Conservation (phyloP, 176 grass and related monocot species). For the Rhynchospora pubera region DNA sequence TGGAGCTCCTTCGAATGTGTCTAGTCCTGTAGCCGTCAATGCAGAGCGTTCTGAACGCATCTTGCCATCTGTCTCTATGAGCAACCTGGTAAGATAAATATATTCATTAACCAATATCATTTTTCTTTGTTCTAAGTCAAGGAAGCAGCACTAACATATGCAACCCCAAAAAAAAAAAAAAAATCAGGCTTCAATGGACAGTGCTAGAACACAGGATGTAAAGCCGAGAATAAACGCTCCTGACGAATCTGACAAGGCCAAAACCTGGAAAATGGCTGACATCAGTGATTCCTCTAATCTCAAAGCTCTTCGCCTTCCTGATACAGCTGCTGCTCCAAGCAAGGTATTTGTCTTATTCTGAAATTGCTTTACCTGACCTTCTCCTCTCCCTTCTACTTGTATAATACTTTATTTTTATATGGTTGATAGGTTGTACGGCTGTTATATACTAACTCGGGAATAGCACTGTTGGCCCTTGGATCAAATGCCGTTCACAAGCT, state of each 20-base stretch:
- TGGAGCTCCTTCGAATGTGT: conserved; percentile 73
- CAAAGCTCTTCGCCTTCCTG: conserved; percentile 62
- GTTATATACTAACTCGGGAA: conserved; percentile 83
- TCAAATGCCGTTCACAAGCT: conserved; percentile 97
- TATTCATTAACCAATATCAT: background rate
- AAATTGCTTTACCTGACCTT: background rate
- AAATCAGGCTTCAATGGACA: conserved; percentile 69
- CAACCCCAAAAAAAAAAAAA: conserved; percentile 4
- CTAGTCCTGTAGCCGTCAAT: conserved; percentile 72
- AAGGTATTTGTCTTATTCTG: conserved; percentile 47
- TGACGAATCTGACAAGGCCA: conserved; percentile 84
- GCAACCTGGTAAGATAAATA: conserved; percentile 63
- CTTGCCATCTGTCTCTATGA: conserved; percentile 77
- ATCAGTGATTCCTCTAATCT: conserved; percentile 71
- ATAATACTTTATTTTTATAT: conserved; percentile 21
- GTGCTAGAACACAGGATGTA: conserved; percentile 66
- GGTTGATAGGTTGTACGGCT: conserved; percentile 66
- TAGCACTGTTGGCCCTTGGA: conserved; percentile 73
- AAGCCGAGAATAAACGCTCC: conserved; percentile 67
- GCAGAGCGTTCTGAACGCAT: conserved; percentile 77
- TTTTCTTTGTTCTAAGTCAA: background rate
- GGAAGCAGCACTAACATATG: background rate
- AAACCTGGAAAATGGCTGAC: conserved; percentile 82
- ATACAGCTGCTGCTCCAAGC: conserved; percentile 47
- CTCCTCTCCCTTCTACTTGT: background rate